These are phyloP conservation scores for Leccinum boreale DNA, from an alignment of 768 basidiomycete genomes.

Conservation along the genomic window DNA sequence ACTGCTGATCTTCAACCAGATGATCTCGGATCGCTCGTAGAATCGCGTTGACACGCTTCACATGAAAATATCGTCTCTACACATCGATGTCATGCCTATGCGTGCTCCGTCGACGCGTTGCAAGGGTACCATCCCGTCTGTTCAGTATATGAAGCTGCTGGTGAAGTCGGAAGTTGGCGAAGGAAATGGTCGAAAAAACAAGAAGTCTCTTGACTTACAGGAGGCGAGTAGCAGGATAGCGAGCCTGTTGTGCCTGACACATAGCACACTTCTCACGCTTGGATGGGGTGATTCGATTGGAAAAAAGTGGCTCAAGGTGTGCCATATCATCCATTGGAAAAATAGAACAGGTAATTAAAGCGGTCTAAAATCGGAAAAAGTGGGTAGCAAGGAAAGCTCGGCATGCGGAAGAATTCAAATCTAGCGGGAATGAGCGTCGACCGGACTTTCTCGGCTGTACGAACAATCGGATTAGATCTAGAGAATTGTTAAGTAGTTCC, in stretches of 20 bases:
- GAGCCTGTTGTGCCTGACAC: no score
- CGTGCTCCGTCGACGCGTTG: no score
- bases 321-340: background rate
- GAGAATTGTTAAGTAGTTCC: background rate
- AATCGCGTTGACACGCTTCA: constrained; percentile 96
- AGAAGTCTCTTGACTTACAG: no score
- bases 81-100: no score
- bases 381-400: background rate
- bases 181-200: no score
- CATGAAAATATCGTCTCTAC: constrained; percentile 56
- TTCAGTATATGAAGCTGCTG: no score
- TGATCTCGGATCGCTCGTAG: constrained; percentile 83
- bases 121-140: no score
- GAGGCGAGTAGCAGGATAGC: no score
- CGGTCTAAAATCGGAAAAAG: background rate
- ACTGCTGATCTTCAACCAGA: constrained; percentile 83
- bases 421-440: background rate
- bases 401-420: background rate
- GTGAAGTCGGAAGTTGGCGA: no score
- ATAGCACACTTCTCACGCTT: no score
- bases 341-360: background rate
- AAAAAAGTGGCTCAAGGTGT: no score
- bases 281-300: no score
- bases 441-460: background rate
- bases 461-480: background rate